These are phyloP conservation scores for Russula emetica DNA, from an alignment of 768 basidiomycete species.

Conservation along the genomic window DNA sequence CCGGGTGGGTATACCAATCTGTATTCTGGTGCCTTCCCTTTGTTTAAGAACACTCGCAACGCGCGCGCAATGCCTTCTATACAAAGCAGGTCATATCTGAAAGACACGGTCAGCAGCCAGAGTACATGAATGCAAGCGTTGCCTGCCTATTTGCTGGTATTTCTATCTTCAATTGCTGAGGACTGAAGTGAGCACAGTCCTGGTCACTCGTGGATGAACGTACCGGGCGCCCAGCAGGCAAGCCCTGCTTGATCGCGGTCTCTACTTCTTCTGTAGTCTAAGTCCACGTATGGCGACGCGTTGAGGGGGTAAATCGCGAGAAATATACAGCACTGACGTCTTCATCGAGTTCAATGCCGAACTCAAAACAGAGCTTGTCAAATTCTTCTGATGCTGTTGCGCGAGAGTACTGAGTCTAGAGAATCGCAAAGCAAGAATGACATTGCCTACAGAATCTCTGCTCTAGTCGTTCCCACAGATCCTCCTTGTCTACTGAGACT, in stretches of 20 bases:
- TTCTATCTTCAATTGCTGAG: constrained; percentile 96
- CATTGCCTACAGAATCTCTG: constrained; percentile 65
- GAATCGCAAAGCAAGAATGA: constrained; percentile 20
- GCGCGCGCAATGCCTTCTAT: constrained; percentile 92
- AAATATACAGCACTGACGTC: constrained; percentile 57
- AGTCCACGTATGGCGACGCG: constrained; percentile 14
- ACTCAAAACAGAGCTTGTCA: constrained; percentile 93
- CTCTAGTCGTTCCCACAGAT: constrained; percentile 85
- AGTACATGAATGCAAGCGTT: background rate
- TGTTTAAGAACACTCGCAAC: constrained; percentile 75
- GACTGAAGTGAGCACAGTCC: constrained; percentile 19
- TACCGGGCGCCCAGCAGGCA: constrained; percentile 82
- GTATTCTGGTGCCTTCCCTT: constrained; percentile 64
- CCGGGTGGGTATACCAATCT: constrained; percentile 66
- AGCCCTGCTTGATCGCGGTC: constrained; percentile 73
- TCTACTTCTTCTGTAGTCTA: constrained; percentile 90
- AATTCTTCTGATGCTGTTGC: constrained; percentile 84
- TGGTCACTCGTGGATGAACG: constrained; percentile 29
- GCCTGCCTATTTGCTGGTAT: constrained; percentile 90
- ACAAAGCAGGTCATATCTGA: constrained; percentile 94
- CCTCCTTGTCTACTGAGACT: constrained; percentile 90
- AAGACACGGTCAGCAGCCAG: constrained; percentile 3
- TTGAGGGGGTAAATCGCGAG: background rate
- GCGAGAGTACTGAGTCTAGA: constrained; percentile 24
- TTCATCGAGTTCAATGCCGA: constrained; percentile 95